A percentile compares a stretch with the other conserved stretches of the same genome.
Conservation (phyloP, 306 rosid genomes). For the Gleditsia sinensis region DNA sequence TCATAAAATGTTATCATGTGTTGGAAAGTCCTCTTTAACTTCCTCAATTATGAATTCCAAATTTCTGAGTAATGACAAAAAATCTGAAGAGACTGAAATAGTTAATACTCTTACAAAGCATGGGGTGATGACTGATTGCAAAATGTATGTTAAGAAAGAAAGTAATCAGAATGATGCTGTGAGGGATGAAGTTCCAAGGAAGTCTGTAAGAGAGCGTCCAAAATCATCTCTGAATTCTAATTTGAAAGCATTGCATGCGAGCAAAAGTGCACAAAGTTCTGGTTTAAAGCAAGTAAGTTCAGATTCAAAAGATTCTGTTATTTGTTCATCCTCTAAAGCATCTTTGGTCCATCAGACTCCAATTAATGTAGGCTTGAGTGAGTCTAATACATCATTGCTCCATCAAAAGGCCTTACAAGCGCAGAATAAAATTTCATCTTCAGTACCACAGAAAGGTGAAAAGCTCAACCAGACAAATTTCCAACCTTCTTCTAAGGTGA, state of each 20-base stretch:
- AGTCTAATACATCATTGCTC: constrained; percentile 49
- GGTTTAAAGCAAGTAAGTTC: constrained; percentile 54
- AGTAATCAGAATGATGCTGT: constrained; percentile 46
- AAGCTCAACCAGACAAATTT: constrained; percentile 63
- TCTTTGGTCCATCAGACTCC: constrained; percentile 47
- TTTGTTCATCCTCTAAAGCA: constrained; percentile 53
- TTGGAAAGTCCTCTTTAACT: constrained; percentile 59
- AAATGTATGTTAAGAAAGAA: constrained; percentile 57
- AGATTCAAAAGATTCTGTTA: constrained; percentile 61
- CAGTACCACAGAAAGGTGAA: constrained; percentile 68
- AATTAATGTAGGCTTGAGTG: constrained; percentile 49
- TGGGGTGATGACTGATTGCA: constrained; percentile 49
- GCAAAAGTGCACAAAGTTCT: constrained; percentile 65
- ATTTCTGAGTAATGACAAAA: constrained; percentile 44
- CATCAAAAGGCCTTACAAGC: constrained; percentile 60
- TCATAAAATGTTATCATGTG: constrained; percentile 44
- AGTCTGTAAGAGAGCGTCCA: constrained; percentile 62
- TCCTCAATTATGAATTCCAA: constrained; percentile 52
- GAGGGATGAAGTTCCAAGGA: constrained; percentile 66
- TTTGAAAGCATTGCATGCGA: constrained; percentile 52
- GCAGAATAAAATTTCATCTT: constrained; percentile 64
- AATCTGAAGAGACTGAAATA: constrained; percentile 55
- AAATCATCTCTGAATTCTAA: constrained; percentile 53
- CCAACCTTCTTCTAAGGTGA: constrained; percentile 64
- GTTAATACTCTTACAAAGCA: constrained; percentile 51